These are phyloP conservation scores for Sphagnum fallax DNA, from an alignment of 228 moss, liverwort and hornwort genomes.

Conservation along the genomic window DNA sequence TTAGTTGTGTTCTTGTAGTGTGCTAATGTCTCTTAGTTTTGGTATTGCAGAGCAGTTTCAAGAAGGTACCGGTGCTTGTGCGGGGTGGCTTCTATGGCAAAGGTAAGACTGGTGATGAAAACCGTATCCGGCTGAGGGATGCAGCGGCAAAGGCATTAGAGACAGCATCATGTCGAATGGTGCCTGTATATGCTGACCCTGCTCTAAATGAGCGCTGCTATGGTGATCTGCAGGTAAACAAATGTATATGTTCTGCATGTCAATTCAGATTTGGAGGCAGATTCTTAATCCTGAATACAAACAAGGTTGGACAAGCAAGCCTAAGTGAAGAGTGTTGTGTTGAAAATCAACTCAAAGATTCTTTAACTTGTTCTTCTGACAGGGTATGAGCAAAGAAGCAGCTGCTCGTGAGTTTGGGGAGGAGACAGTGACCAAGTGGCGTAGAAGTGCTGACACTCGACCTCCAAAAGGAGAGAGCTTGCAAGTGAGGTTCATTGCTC, in stretches of 20 bases:
- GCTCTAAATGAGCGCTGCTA: conserved; percentile 95
- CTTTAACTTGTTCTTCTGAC: neutral
- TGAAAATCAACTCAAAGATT: neutral
- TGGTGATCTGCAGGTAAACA: conserved; percentile 78
- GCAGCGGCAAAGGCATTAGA: conserved; percentile 96
- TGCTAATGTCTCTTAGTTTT: neutral
- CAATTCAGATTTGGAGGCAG: neutral
- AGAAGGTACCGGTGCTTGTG: conserved; percentile 81
- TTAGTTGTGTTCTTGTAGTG: neutral
- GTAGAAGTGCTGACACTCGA: conserved; percentile 86
- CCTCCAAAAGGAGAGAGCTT: conserved; percentile 98
- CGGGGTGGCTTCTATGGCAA: conserved; percentile 88
- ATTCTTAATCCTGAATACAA: neutral
- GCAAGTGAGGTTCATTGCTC: conserved; percentile 34
- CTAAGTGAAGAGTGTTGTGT: neutral
- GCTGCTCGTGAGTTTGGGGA: conserved; percentile 74
- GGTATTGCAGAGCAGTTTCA: conserved; percentile 55
- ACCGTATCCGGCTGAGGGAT: conserved; percentile 80
- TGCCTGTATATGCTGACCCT: conserved; percentile 91
- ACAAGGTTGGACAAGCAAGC: neutral
- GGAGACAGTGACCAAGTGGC: conserved; percentile 69
- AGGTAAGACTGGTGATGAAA: conserved; percentile 84
- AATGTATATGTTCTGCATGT: neutral
- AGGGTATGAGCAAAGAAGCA: conserved; percentile 85
- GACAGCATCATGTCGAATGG: conserved; percentile 86